Conservation (phyloP, 2,329 filamentous ascomycete species). For the Trichothecium sympodiale region DNA sequence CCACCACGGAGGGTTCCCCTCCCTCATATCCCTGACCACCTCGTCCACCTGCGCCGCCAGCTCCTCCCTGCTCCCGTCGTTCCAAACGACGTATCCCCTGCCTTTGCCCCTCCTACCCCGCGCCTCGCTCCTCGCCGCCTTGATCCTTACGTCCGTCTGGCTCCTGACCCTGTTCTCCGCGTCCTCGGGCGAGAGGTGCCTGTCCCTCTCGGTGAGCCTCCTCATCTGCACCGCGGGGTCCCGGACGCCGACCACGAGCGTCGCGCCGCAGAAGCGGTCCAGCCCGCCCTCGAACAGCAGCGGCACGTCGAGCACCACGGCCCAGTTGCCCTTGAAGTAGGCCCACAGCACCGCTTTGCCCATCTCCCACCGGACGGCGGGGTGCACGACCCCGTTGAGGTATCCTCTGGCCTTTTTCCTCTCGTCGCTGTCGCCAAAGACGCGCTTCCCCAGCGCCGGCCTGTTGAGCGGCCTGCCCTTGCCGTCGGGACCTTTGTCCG, state of each 20-base stretch:
- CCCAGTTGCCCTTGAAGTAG: slow-evolving; percentile 72
- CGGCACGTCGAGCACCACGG: slow-evolving; percentile 85
- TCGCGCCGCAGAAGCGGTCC: slow-evolving; percentile 74
- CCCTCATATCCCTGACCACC: slow-evolving; percentile 53
- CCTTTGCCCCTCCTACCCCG: slow-evolving; percentile 46
- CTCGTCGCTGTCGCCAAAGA: slow-evolving; percentile 73
- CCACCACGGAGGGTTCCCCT: slow-evolving; percentile 71
- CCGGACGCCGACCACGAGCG: slow-evolving; percentile 75
- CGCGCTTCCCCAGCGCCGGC: slow-evolving; percentile 69
- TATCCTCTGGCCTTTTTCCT: slow-evolving; percentile 59
- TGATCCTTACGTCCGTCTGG: slow-evolving; percentile 76
- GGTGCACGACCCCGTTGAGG: slow-evolving; percentile 86
- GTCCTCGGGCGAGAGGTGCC: slow-evolving; percentile 72
- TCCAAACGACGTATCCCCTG: slow-evolving; percentile 77
- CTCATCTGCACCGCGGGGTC: slow-evolving; percentile 76
- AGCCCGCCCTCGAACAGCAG: slow-evolving; percentile 82
- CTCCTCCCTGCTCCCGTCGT: slow-evolving; percentile 66
- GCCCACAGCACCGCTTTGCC: slow-evolving; percentile 60
- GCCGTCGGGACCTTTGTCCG: slow-evolving; percentile 42
- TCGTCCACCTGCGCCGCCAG: slow-evolving; percentile 54
- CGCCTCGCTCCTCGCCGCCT: slow-evolving; percentile 64
- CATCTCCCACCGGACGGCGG: slow-evolving; percentile 76
- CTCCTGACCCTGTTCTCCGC: slow-evolving; percentile 77
- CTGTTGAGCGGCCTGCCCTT: slow-evolving; percentile 72
- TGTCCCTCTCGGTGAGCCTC: slow-evolving; percentile 63